Evolutionary conservation across 306 rosid species (phyloP).

Genomic region (Begonia masoniana): DNA sequence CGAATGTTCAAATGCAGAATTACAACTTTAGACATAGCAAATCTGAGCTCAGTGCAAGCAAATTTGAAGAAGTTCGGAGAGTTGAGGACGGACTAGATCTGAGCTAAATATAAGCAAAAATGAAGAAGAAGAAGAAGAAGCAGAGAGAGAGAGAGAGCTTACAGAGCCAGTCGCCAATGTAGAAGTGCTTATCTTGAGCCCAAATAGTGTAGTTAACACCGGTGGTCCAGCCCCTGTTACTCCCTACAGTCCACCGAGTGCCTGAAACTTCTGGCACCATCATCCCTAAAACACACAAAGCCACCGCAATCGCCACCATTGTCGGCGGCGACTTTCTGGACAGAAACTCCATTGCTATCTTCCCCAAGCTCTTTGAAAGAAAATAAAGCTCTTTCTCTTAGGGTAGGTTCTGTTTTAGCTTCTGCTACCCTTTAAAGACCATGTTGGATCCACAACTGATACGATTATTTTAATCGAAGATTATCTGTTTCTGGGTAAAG

Average conservation of each 20-base stretch:
- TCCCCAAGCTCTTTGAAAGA: constrained; percentile 6
- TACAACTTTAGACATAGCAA: neutral
- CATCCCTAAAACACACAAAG: constrained; percentile 15
- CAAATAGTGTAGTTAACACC: constrained; percentile 67
- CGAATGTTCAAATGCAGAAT: too few species aligned
- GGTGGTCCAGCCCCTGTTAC: constrained; percentile 51
- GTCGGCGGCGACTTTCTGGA: constrained; percentile 18
- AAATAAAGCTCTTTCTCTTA: constrained; percentile 20
- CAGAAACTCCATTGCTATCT: constrained; percentile 28
- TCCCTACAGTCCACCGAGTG: constrained; percentile 44
- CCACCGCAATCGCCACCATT: constrained; percentile 15
- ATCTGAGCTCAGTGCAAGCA: constrained; percentile 11
- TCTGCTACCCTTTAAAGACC: neutral
- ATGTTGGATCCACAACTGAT: constrained; percentile 9
- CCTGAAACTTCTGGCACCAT: constrained; percentile 52
- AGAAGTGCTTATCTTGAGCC: constrained; percentile 66
- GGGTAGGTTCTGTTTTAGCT: constrained; percentile 2
- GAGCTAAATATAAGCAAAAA: neutral
- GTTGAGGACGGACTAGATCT: constrained; percentile 6
- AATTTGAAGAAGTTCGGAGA: neutral
- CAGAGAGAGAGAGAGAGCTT: constrained; percentile 15
- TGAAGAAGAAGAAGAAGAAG: neutral
- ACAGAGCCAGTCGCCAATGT: constrained; percentile 92
- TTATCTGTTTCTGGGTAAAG: constrained; percentile 2
- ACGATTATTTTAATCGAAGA: constrained; percentile 1